phyloP scores from a whole-genome alignment of 163 green algal species.

The Trebouxiophyceae sp. region DNA sequence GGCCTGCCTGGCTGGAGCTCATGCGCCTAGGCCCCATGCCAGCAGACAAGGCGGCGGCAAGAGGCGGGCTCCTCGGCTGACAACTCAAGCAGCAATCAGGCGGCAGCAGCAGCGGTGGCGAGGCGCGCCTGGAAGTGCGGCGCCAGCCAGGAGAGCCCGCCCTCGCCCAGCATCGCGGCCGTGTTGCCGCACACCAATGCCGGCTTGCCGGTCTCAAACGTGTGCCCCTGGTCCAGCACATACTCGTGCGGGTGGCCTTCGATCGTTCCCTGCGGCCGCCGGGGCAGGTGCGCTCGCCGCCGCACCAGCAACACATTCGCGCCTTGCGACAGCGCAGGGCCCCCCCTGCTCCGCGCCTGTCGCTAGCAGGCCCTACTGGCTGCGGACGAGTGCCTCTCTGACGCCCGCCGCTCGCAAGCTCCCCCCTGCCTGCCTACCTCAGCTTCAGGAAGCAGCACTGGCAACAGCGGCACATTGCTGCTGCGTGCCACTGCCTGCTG shows the following conservation, averaged over 20 bases:
- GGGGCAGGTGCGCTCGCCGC: no score
- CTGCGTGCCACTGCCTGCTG: not conserved
- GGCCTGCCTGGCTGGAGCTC: no score
- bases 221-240: constrained; percentile 72
- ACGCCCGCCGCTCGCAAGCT: no score
- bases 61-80: not conserved
- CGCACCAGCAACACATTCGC: no score
- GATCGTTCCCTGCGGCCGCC: constrained; percentile 55
- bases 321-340: no score
- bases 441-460: no score
- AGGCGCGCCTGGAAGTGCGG: constrained; percentile 36
- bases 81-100: not conserved
- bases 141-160: constrained; percentile 35
- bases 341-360: no score
- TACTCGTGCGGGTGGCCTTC: constrained; percentile 52
- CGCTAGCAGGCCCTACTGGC: no score
- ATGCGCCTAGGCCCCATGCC: constrained; percentile 14
- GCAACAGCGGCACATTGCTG: not conserved
- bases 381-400: no score
- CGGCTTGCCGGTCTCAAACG: constrained; percentile 63
- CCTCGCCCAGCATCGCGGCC: constrained; percentile 75
- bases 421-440: no score
- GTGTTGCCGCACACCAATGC: constrained; percentile 85
- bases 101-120: not conserved
- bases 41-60: not conserved